Evolutionary conservation across 805 yeast species (phyloP).

Genomic region (Jamesozyma rosinii): DNA sequence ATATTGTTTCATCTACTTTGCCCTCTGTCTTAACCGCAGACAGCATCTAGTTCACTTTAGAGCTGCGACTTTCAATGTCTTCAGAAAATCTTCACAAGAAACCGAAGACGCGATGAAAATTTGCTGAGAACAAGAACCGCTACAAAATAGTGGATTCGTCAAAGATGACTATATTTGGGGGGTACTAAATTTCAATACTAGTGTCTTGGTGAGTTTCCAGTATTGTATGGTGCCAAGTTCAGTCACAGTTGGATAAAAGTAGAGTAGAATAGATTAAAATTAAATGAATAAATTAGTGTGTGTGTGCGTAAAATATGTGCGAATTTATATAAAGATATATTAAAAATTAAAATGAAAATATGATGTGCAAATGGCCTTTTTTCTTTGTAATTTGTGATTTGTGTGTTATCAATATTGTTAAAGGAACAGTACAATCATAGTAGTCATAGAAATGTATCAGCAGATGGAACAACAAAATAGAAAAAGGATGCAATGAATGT

Average conservation of each 20-base stretch:
- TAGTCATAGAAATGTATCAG: neutral
- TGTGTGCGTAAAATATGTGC: constrained; percentile 7
- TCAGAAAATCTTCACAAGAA: too few species aligned
- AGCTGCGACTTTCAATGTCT: too few species aligned
- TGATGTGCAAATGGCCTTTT: constrained; percentile 11
- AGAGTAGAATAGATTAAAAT: neutral
- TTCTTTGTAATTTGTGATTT: constrained; percentile 3
- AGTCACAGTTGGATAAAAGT: too few species aligned
- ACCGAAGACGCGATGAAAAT: too few species aligned
- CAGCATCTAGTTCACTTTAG: neutral
- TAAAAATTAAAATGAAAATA: constrained; percentile 12
- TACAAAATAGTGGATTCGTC: too few species aligned
- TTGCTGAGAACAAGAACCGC: too few species aligned
- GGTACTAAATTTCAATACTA: too few species aligned
- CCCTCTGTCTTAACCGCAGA: too few species aligned
- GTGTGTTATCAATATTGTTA: neutral
- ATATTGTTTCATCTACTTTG: neutral
- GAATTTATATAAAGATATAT: constrained; percentile 10
- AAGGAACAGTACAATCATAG: neutral
- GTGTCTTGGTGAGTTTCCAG: too few species aligned
- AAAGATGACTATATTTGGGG: too few species aligned
- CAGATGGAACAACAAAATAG: neutral
- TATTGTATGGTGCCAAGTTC: too few species aligned
- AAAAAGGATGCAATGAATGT: neutral
- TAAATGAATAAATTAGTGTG: constrained; percentile 14